Evolutionary conservation across 1,284 basidiomycete genomes (phyloP).

Genomic region (Boletellus deceptivus): DNA sequence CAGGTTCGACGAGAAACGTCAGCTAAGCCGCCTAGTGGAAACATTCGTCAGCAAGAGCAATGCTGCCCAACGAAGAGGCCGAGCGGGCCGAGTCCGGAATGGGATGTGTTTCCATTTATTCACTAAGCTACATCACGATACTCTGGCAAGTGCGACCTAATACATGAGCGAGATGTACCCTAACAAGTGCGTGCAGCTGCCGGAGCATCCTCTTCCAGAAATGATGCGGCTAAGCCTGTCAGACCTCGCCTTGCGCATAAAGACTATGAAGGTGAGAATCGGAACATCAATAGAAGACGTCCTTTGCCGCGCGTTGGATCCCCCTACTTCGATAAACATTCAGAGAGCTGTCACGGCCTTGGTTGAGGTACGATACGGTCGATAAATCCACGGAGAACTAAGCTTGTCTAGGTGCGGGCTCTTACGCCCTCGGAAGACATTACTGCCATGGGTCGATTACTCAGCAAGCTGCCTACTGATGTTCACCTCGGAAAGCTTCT

Average conservation of each 20-base stretch:
- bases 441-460: constrained; percentile 88
- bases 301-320: constrained; percentile 85
- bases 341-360: constrained; percentile 89
- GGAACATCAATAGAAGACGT: constrained; percentile 91
- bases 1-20: constrained; percentile 97
- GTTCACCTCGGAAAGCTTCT: constrained; percentile 97
- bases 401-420: constrained; percentile 66
- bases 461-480: constrained; percentile 93
- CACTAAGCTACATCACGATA: constrained; percentile 86
- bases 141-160: constrained; percentile 42
- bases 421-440: constrained; percentile 88
- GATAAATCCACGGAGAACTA: background rate
- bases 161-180: constrained; percentile 26
- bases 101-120: constrained; percentile 97
- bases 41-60: constrained; percentile 94
- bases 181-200: constrained; percentile 55
- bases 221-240: constrained; percentile 95
- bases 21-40: constrained; percentile 90
- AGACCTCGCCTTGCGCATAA: constrained; percentile 93
- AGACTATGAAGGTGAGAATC: constrained; percentile 92
- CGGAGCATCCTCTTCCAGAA: constrained; percentile 91
- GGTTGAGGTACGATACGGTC: constrained; percentile 68
- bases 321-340: constrained; percentile 84
- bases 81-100: constrained; percentile 88
- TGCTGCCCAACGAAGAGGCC: constrained; percentile 88